These are phyloP conservation scores for Citrus sp. DNA, from an alignment of 345 rosid genomes.

Conservation along the genomic window DNA sequence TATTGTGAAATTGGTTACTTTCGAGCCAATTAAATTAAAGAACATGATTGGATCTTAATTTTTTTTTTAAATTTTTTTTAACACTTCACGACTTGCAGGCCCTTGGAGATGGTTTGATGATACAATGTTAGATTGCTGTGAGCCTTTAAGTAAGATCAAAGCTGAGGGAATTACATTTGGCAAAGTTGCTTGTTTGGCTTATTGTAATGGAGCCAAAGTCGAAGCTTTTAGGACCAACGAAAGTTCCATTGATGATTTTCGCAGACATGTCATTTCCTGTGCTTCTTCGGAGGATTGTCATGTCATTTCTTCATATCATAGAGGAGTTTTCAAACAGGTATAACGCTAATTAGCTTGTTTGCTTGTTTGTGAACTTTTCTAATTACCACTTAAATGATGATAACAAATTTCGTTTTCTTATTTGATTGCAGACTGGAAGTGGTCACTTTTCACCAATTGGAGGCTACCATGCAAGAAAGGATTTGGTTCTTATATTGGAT, in stretches of 20 bases:
- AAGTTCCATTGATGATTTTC: slow-evolving; percentile 22
- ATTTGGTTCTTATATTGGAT: slow-evolving; percentile 38
- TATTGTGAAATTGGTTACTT: background rate
- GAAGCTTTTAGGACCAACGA: slow-evolving; percentile 25
- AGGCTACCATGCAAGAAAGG: slow-evolving; percentile 31
- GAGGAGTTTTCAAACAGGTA: slow-evolving; percentile 34
- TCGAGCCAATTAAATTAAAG: too few species aligned
- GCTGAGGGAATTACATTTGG: slow-evolving; percentile 29
- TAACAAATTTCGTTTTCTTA: background rate
- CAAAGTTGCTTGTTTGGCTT: slow-evolving; percentile 36
- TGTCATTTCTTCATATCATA: slow-evolving; percentile 26
- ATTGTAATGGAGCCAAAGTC: slow-evolving; percentile 33
- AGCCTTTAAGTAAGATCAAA: slow-evolving; percentile 29
- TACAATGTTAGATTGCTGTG: slow-evolving; percentile 38
- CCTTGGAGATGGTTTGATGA: slow-evolving; percentile 46
- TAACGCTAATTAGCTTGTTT: background rate
- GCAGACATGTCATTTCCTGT: slow-evolving; percentile 19
- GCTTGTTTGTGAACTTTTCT: too few species aligned
- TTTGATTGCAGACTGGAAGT: slow-evolving; percentile 25
- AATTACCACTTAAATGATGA: too few species aligned
- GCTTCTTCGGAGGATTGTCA: slow-evolving; percentile 26
- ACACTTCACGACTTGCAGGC: slow-evolving; percentile 9
- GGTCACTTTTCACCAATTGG: slow-evolving; percentile 42
- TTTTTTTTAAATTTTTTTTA: too few species aligned
- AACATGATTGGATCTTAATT: too few species aligned